A percentile compares a stretch with the other conserved stretches of the same genome.
Conservation (phyloP, 768 basidiomycete species). For the Floccularia luteovirens region DNA sequence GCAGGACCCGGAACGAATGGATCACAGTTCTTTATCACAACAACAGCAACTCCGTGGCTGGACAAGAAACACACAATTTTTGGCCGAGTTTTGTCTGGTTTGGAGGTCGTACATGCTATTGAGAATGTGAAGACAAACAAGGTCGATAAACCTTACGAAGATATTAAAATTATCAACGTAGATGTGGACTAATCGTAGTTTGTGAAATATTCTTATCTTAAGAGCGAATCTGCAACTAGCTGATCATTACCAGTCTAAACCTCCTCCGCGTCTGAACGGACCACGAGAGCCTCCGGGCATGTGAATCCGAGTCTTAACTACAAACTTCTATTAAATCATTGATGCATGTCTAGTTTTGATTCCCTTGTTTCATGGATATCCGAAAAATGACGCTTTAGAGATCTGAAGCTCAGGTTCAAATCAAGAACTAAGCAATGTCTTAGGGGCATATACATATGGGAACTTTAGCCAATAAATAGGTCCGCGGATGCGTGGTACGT, state of each 20-base stretch:
- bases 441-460: no score
- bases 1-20: constrained; percentile 89
- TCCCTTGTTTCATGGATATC: no score
- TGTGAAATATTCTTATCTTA: constrained; percentile 5
- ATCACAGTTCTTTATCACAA: constrained; percentile 98
- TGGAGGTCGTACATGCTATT: constrained; percentile 87
- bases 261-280: background rate
- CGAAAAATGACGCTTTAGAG: no score
- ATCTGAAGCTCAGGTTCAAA: no score
- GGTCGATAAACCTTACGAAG: constrained; percentile 84
- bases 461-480: no score
- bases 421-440: no score
- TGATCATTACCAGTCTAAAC: constrained; percentile 3
- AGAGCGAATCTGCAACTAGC: constrained; percentile 5
- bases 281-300: no score
- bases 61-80: constrained; percentile 93
- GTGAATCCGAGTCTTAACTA: no score
- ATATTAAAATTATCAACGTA: constrained; percentile 85
- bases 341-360: no score
- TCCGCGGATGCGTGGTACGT: no score
- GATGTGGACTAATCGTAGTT: constrained; percentile 49
- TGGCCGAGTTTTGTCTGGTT: constrained; percentile 77
- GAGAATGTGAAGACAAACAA: constrained; percentile 87
- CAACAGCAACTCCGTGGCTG: constrained; percentile 88
- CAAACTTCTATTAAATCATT: no score